Evolutionary conservation across 192 early-diverging fungal genomes (phyloP), one percentile per base, ranked within the genome.

Genomic region (Coemansia sp.): DNA sequence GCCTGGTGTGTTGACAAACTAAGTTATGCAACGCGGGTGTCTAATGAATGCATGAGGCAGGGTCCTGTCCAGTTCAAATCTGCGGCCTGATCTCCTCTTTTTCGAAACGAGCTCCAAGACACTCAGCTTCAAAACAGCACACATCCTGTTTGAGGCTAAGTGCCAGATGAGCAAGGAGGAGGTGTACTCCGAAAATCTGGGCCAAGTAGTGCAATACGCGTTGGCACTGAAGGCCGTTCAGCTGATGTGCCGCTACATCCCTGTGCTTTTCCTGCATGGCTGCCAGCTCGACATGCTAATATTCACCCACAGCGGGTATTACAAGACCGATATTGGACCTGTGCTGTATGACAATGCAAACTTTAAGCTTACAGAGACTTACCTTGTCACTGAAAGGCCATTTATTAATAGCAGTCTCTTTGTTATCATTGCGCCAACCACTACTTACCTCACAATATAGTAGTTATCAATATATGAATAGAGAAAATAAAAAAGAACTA

Each of bases 191-290:
- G 16, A 18, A 1, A 3, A 46, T 55, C 68, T 61, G 71, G 84
- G 69, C 44, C 81, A 65, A 62, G 36, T 81, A 41, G 79, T 58
- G 16, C 47, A 72, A 20, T 81, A 75, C 18, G 73, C 65, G 1
- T 11, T 39, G n/a, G n/a, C 29, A 2, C 15, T 67, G 13, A 63
- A 64, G 68, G 15, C 49, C 34, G 20, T 8, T 3, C 75, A 76
- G 46, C 60, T 52, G 1, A 71, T 63, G n/a, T 57, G 69, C 2
- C 53, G 40, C 5, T 76, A 67, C 67, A 69, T 50, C 7, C 69
- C 65, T 0, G 43, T 71, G 3, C 22, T 76, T 1, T 60, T 68
- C 24, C 62, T 74, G 12, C 64, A 76, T 24, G 69, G 66, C 34
- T 20, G 13, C 27, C n/a, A 75, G 12, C 13, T 64, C 6, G 15